phyloP scores from a whole-genome alignment of 345 rosid genomes.

The Limnanthes douglasii region DNA sequence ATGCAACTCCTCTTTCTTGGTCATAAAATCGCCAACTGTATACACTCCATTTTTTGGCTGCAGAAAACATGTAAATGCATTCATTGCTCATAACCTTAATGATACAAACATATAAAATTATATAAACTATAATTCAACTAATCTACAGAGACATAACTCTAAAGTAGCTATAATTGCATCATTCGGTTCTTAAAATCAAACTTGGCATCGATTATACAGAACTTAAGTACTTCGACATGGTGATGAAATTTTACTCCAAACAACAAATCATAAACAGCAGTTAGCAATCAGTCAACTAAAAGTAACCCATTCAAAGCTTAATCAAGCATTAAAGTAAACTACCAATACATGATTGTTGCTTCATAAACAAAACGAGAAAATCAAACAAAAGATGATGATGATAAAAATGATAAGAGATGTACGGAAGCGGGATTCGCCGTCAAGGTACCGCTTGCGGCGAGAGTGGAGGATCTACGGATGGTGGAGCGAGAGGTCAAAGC shows the following conservation, averaged over 20 bases:
- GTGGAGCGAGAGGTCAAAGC: slow-evolving; percentile 5
- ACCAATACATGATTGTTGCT: neutral
- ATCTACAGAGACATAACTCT: neutral
- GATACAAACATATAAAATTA: neutral
- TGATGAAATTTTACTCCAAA: neutral
- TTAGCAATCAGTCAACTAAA: slow-evolving; percentile 1
- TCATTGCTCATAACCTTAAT: no score
- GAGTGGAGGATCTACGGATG: slow-evolving; percentile 14
- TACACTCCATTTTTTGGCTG: slow-evolving; percentile 48
- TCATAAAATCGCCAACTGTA: slow-evolving; percentile 87
- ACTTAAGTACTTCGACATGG: neutral
- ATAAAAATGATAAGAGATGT: slow-evolving; percentile 10
- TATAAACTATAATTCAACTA: neutral
- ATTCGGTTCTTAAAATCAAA: neutral
- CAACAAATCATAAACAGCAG: neutral
- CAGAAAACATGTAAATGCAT: slow-evolving; percentile 5
- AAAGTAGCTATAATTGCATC: neutral
- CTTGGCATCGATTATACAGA: neutral
- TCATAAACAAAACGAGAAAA: neutral
- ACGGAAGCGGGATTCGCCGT: slow-evolving; percentile 43
- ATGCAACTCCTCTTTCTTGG: slow-evolving; percentile 51
- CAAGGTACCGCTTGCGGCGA: slow-evolving; percentile 28
- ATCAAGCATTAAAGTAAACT: neutral
- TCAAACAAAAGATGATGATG: slow-evolving; percentile 2
- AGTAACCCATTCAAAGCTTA: neutral